A percentile compares a stretch with the other conserved stretches of the same genome.
Conservation (phyloP, 257 asterid genomes). For the Coffea eugenioides region DNA sequence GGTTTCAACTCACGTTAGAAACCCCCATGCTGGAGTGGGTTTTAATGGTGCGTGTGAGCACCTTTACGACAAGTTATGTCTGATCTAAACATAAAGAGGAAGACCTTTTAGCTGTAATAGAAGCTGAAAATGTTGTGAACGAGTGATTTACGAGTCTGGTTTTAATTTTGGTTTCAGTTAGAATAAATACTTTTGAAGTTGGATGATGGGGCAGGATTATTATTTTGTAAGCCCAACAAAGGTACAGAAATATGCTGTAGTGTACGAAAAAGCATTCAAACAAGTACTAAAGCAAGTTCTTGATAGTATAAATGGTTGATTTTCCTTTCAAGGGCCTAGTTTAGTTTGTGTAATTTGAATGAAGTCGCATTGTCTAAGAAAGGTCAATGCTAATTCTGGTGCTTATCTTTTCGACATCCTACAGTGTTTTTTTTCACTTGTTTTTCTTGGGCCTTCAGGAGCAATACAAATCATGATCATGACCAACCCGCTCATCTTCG, state of each 20-base stretch:
- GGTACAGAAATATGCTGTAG: background rate
- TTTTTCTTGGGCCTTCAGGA: slow-evolving; percentile 45
- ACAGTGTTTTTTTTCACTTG: slow-evolving; percentile 1
- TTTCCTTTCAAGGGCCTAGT: background rate
- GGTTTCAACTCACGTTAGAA: background rate
- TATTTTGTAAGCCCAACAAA: background rate
- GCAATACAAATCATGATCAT: slow-evolving; percentile 93
- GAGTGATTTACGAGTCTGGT: background rate
- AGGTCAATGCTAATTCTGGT: background rate
- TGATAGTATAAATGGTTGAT: background rate
- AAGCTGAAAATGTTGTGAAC: background rate
- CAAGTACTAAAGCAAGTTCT: background rate
- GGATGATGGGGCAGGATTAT: background rate
- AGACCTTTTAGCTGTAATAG: background rate
- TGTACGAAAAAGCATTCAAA: background rate
- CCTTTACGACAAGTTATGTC: background rate
- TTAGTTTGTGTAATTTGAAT: too few relatives aligned
- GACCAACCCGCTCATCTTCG: slow-evolving; percentile 94
- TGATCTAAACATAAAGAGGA: background rate
- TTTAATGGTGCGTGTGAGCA: background rate
- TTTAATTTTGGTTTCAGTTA: background rate
- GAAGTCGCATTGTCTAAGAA: too few relatives aligned
- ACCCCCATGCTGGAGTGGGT: background rate
- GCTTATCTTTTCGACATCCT: background rate
- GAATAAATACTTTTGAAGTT: background rate